Conservation (phyloP, 1,284 basidiomycete genomes). For the Sutorius eximius region DNA sequence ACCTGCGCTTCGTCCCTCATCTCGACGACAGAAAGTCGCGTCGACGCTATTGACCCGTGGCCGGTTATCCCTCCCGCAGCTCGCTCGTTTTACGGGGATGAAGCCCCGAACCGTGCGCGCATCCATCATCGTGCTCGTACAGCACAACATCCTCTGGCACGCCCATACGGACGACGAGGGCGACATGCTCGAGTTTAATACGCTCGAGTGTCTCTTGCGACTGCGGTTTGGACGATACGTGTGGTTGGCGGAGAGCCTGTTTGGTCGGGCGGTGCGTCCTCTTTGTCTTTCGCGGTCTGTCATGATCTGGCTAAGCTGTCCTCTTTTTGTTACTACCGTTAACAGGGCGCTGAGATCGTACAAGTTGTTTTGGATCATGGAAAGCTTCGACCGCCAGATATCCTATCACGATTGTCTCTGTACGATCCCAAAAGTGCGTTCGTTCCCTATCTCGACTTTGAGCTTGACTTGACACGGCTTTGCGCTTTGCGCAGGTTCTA, state of each 20-base stretch:
- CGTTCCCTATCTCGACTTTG: neutral
- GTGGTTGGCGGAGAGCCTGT: slow-evolving; percentile 68
- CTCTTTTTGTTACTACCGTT: neutral
- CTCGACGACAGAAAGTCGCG: slow-evolving; percentile 63
- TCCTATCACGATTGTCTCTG: slow-evolving; percentile 55
- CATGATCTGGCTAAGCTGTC: neutral
- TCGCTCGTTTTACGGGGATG: slow-evolving; percentile 62
- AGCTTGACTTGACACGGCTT: neutral
- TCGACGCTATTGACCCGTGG: slow-evolving; percentile 85
- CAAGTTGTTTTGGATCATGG: slow-evolving; percentile 81
- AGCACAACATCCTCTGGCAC: slow-evolving; percentile 91
- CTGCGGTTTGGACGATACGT: slow-evolving; percentile 79
- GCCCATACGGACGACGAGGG: slow-evolving; percentile 71
- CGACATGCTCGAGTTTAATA: slow-evolving; percentile 78
- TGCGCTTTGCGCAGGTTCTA: slow-evolving; percentile 41
- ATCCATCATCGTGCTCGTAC: slow-evolving; percentile 80
- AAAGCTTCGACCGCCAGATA: slow-evolving; percentile 77
- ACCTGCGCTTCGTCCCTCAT: slow-evolving; percentile 4
- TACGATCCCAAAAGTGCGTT: slow-evolving; percentile 59
- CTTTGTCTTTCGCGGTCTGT: neutral
- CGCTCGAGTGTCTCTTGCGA: slow-evolving; percentile 76
- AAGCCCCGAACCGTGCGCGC: slow-evolving; percentile 71
- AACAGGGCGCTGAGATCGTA: slow-evolving; percentile 72
- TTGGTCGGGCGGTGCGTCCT: slow-evolving; percentile 60
- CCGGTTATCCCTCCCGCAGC: slow-evolving; percentile 70